phyloP scores from a whole-genome alignment of 768 basidiomycete genomes.

The Russula emetica region DNA sequence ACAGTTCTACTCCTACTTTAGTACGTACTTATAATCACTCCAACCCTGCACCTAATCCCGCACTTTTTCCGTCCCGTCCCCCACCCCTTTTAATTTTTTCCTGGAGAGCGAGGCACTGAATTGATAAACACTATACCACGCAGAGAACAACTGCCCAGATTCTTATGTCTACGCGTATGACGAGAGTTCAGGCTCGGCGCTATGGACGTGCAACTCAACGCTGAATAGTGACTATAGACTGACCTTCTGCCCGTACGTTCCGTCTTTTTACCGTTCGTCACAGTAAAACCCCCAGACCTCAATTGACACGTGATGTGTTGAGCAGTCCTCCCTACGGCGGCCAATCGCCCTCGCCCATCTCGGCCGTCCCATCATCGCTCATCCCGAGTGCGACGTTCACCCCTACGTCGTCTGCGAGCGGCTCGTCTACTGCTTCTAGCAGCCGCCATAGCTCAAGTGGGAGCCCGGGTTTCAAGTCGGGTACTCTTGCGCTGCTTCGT shows the following conservation, averaged over 20 bases:
- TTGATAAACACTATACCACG: neutral
- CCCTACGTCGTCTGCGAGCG: neutral
- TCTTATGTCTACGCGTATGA: conserved; percentile 55
- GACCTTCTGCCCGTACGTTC: conserved; percentile 34
- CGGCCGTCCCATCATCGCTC: conserved; percentile 16
- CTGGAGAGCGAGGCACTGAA: too few species aligned
- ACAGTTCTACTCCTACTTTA: conserved; percentile 22
- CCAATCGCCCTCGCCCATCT: conserved; percentile 12
- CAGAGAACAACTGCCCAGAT: conserved; percentile 43
- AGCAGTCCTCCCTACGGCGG: conserved; percentile 6
- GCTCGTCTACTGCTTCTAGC: neutral
- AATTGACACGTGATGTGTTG: neutral
- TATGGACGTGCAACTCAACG: conserved; percentile 47
- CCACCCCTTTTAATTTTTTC: neutral
- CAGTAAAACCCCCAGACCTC: neutral
- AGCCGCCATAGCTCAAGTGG: neutral
- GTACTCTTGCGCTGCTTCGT: neutral
- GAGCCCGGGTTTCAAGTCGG: neutral
- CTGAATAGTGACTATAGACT: conserved; percentile 32
- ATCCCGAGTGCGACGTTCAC: conserved; percentile 4
- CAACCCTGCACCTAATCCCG: neutral
- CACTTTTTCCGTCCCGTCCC: too few species aligned
- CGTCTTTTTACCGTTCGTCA: neutral
- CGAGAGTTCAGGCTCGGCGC: conserved; percentile 47
- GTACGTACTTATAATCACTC: neutral